phyloP scores from a whole-genome alignment of 2,329 filamentous ascomycete species.

The Cercospora brassicicola region DNA sequence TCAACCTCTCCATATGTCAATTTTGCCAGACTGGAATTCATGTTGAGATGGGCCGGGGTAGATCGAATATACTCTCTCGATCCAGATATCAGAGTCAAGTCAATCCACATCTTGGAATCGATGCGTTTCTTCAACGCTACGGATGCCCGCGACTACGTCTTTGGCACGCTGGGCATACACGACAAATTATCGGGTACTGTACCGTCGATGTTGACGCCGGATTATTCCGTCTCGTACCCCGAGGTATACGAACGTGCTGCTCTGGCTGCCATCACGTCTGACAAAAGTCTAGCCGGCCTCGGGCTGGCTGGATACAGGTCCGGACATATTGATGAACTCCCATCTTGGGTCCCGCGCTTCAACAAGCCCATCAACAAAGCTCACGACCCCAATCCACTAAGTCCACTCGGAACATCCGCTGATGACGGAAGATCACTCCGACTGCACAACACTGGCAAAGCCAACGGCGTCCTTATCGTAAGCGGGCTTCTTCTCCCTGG shows the following conservation, averaged over 20 bases:
- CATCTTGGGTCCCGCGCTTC: conserved; percentile 1
- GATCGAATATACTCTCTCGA: background rate
- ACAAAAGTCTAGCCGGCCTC: background rate
- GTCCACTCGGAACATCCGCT: background rate
- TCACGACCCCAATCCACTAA: background rate
- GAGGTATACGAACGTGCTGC: background rate
- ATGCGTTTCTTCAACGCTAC: conserved; percentile 11
- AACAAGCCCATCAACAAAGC: background rate
- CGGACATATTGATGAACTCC: background rate
- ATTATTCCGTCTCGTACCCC: background rate
- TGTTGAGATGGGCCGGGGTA: background rate
- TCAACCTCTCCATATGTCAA: background rate
- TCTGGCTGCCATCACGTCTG: background rate
- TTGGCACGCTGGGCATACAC: conserved; percentile 5
- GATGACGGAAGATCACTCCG: background rate
- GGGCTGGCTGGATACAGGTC: background rate
- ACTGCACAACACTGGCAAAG: background rate
- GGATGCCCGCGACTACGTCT: conserved; percentile 14
- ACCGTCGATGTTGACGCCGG: background rate
- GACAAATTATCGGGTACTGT: background rate
- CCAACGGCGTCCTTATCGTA: background rate
- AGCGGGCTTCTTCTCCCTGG: background rate
- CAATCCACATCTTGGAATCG: background rate
- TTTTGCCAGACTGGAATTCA: background rate
- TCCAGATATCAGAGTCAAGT: background rate